Conservation (phyloP, 2,329 filamentous ascomycete species). For the Talaromyces amestolkiae region DNA sequence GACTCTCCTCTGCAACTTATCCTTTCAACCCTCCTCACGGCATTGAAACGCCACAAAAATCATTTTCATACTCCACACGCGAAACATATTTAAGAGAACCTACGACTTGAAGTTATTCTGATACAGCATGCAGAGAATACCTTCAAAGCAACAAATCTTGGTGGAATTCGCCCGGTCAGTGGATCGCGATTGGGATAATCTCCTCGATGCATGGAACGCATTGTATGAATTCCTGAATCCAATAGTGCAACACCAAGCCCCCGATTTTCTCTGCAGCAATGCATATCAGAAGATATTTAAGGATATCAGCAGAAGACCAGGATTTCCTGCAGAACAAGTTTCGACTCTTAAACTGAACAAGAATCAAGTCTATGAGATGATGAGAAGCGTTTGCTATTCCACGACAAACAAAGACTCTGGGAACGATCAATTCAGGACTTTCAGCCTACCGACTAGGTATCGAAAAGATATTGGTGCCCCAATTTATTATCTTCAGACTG, state of each 20-base stretch:
- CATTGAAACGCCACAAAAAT: too few species aligned
- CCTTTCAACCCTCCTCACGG: neutral
- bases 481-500: neutral
- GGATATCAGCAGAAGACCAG: neutral
- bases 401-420: neutral
- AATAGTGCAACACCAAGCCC: neutral
- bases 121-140: neutral
- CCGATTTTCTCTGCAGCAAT: neutral
- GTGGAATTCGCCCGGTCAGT: neutral
- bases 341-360: neutral
- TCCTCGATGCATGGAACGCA: neutral
- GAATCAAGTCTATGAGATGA: neutral
- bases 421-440: neutral
- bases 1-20: neutral
- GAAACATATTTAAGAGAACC: too few species aligned
- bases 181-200: neutral
- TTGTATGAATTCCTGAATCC: neutral
- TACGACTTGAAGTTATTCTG: neutral
- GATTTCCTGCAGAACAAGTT: neutral
- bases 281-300: too few species aligned
- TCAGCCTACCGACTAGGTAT: neutral
- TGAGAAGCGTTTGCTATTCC: neutral
- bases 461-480: neutral
- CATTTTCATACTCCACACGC: too few species aligned
- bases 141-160: neutral